Conservation (phyloP, 2,329 filamentous ascomycete genomes). For the Ciborinia camelliae region DNA sequence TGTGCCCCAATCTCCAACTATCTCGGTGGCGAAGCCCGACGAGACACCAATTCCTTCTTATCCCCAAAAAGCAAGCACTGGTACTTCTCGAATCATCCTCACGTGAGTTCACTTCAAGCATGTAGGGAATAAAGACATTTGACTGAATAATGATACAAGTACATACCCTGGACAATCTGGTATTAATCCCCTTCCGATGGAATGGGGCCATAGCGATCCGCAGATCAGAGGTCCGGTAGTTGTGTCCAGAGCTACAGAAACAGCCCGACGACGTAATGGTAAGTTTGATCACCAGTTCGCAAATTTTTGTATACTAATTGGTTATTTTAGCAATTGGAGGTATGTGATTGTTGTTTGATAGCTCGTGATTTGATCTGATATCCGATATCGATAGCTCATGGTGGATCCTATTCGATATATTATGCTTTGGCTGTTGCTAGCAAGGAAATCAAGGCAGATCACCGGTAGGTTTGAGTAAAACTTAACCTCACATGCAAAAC, state of each 20-base stretch:
- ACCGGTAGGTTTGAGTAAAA: conserved; percentile 49
- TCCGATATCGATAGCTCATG: conserved; percentile 53
- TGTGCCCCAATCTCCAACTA: conserved; percentile 36
- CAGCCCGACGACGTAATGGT: conserved; percentile 80
- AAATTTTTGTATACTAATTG: conserved; percentile 27
- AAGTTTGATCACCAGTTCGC: conserved; percentile 34
- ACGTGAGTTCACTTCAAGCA: conserved; percentile 42
- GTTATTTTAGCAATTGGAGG: conserved; percentile 53
- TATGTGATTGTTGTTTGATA: conserved; percentile 37
- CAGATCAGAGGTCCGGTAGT: conserved; percentile 79
- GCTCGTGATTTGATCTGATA: conserved; percentile 7
- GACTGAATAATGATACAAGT: conserved; percentile 37
- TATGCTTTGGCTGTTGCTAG: conserved; percentile 90
- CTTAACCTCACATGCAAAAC: neutral
- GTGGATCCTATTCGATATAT: conserved; percentile 94
- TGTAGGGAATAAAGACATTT: neutral
- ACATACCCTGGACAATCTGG: conserved; percentile 94
- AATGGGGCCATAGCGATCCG: conserved; percentile 80
- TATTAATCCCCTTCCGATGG: conserved; percentile 83
- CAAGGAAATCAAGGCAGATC: conserved; percentile 79
- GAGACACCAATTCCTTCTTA: conserved; percentile 24
- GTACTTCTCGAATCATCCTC: conserved; percentile 59
- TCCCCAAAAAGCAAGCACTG: conserved; percentile 39
- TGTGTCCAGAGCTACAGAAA: conserved; percentile 72
- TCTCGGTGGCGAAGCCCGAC: conserved; percentile 32